phyloP scores from a whole-genome alignment of 2,329 filamentous ascomycete species.

The Fusarium solani-melongenae region DNA sequence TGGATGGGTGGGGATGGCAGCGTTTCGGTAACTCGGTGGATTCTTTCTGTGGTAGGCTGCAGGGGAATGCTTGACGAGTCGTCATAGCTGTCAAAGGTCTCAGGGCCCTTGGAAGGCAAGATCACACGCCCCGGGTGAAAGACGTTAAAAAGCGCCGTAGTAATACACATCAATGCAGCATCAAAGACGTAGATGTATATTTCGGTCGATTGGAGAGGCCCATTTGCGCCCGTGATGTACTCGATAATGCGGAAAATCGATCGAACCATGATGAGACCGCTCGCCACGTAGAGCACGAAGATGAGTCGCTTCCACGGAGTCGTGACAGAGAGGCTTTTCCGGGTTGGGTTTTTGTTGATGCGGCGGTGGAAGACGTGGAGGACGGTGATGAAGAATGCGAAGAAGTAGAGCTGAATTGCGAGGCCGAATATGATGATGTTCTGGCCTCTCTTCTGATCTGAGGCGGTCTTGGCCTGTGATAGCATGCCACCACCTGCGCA shows the following conservation, averaged over 20 bases:
- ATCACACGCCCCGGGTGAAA: background rate
- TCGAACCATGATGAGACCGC: conserved; percentile 50
- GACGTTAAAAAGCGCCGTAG: background rate
- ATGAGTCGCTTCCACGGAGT: conserved; percentile 21
- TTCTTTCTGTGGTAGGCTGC: background rate
- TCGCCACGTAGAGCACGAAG: conserved; percentile 18
- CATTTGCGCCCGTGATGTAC: conserved; percentile 46
- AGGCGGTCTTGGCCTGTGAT: background rate
- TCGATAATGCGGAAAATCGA: conserved; percentile 53
- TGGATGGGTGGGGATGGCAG: background rate
- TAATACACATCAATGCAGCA: conserved; percentile 43
- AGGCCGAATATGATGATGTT: background rate
- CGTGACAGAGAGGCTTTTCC: background rate
- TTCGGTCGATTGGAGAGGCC: conserved; percentile 45
- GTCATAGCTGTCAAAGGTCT: background rate
- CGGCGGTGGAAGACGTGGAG: background rate
- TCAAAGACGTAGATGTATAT: conserved; percentile 49
- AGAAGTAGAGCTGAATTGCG: background rate
- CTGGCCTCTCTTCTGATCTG: background rate
- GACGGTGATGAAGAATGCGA: background rate
- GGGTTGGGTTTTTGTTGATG: background rate
- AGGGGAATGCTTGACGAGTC: background rate
- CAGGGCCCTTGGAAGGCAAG: background rate
- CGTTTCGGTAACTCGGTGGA: background rate
- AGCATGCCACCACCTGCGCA: background rate